Percentiles rank a stretch among this genome's conserved stretches.
Evolutionary conservation across 768 basidiomycete genomes (phyloP).

Genomic region (Naganishia randhawae): DNA sequence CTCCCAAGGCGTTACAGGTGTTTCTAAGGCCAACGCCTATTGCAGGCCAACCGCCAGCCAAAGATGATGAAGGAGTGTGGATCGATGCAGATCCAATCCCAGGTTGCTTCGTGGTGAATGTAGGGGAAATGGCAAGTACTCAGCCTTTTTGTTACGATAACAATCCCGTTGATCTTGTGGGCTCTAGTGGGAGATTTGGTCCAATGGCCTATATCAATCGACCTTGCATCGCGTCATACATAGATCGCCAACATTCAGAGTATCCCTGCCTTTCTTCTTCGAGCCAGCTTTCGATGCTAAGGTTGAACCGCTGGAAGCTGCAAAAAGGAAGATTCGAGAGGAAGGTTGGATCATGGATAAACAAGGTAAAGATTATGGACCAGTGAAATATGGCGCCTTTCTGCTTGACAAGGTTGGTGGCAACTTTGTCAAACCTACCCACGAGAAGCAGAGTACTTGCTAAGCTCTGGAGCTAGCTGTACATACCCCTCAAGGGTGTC

Average conservation of each 20-base stretch:
- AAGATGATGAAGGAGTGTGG: slow-evolving; percentile 65
- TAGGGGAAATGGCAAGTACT: slow-evolving; percentile 66
- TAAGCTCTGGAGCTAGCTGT: no score
- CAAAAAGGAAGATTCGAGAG: slow-evolving; percentile 55
- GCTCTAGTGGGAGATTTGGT: slow-evolving; percentile 71
- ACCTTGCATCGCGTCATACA: slow-evolving; percentile 89
- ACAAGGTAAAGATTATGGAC: slow-evolving; percentile 46
- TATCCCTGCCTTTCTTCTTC: slow-evolving; percentile 92
- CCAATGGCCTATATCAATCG: slow-evolving; percentile 76
- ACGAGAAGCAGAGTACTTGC: slow-evolving; percentile 12
- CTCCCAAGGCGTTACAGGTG: slow-evolving; percentile 75
- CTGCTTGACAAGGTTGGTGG: slow-evolving; percentile 66
- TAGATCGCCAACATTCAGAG: slow-evolving; percentile 64
- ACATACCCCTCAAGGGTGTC: no score
- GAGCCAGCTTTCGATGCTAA: slow-evolving; percentile 79
- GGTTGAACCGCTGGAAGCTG: slow-evolving; percentile 65
- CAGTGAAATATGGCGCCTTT: slow-evolving; percentile 75
- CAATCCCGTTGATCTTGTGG: background rate
- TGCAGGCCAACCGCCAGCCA: slow-evolving; percentile 33
- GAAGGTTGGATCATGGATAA: slow-evolving; percentile 29
- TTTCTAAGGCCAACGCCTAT: slow-evolving; percentile 54
- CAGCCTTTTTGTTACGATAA: no score
- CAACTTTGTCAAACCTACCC: slow-evolving; percentile 59
- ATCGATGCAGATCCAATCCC: slow-evolving; percentile 78
- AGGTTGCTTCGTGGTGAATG: slow-evolving; percentile 81